phyloP scores from a whole-genome alignment of 257 asterid species.

The Nicotiana sylvestris region DNA sequence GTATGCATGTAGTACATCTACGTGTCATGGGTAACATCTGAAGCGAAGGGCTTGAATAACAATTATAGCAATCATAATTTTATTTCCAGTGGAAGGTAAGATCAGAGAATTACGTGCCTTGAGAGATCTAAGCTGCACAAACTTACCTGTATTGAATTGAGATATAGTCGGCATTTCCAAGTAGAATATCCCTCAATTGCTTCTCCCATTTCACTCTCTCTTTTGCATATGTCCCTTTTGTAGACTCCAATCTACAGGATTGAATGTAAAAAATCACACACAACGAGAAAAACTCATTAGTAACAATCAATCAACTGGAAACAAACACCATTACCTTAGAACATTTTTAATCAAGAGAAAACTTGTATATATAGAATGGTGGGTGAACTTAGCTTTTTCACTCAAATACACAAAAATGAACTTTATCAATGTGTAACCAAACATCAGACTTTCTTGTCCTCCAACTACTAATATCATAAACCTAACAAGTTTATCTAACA shows the following conservation, averaged over 20 bases:
- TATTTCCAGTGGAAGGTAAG: neutral
- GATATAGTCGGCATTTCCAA: slow-evolving; percentile 57
- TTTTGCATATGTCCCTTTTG: slow-evolving; percentile 65
- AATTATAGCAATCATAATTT: neutral
- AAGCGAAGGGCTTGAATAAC: neutral
- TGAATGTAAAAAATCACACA: neutral
- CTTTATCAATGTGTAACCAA: neutral
- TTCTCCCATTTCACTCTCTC: slow-evolving; percentile 95
- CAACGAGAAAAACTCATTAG: neutral
- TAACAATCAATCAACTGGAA: neutral
- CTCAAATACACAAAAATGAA: neutral
- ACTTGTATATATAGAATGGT: no score
- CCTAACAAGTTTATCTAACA: no score
- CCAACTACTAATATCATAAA: neutral
- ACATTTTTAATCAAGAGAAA: no score
- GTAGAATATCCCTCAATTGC: slow-evolving; percentile 54
- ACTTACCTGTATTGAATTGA: slow-evolving; percentile 81
- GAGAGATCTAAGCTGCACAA: neutral
- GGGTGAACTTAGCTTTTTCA: neutral
- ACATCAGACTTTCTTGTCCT: neutral
- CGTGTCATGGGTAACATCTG: neutral
- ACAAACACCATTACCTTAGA: neutral
- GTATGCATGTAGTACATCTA: neutral
- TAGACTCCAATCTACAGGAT: slow-evolving; percentile 63
- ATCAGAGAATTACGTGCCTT: neutral